Evolutionary conservation across 345 rosid species (phyloP), one percentile per base, ranked within the genome.

Genomic region (Linum usitatissimum): DNA sequence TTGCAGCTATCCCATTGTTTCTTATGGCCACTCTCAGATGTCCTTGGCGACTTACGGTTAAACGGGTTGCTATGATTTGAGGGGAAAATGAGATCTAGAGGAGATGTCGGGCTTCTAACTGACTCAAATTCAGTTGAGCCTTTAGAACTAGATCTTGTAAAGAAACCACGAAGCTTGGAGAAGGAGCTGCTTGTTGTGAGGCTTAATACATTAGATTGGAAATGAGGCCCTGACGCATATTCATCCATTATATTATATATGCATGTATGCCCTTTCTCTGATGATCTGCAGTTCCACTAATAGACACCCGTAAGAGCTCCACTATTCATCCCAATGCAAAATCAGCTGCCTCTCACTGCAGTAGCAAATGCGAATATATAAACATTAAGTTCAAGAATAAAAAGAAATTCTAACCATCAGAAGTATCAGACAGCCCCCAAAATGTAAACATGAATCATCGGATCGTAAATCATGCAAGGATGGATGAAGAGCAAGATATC

Each of bases 61-160:
- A 83, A 78, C 18, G 83, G 74, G 70, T 80, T 80, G 66, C 82
- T 75, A 58, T 80, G 79, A 62, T 66, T 79, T 23, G 79, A 71
- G 67, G 77, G 77, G 61, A 72, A 70, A 68, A 72, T 74, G 65
- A 82, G 76, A 69, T 85, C 91, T 42, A 85, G 80, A 28, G 87
- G 81, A 69, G 86, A 77, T 53, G 91, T 81, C 18, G 91, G 91
- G 65, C 87, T 83, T 70, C 74, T 66, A 18, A 66, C 70, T 0
- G 76, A 71, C 53, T 80, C 84, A 40, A 75, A 51, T 59, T 79
- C 82, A 28, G 67, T 59, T 5, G 76, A 68, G 38, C 67, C 72
- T 70, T 40, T 76, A 42, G 70, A 55, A 67, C 63, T 76, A 53
- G 65, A 64, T 23, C 83, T 77, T 18, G 65, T 68, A 17, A 84